phyloP scores from a whole-genome alignment of 805 yeast genomes.

The Schizosaccharomyces octosporus region DNA sequence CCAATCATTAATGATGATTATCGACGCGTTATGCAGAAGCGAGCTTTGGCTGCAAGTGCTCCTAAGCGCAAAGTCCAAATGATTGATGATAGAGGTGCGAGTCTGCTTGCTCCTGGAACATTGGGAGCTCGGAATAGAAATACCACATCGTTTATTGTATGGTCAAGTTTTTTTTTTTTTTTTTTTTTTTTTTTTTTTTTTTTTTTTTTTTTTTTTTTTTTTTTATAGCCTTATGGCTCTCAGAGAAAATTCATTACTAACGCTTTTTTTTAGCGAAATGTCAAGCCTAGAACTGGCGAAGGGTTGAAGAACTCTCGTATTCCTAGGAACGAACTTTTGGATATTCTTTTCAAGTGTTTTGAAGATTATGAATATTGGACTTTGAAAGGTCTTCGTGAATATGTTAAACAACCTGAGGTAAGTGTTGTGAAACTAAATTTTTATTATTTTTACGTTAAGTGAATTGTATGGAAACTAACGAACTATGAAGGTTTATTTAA shows the following conservation, averaged over 20 bases:
- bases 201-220: not conserved
- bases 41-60: not conserved
- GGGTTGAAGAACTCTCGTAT: slow-evolving; percentile 30
- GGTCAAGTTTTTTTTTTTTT: not conserved
- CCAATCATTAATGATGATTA: slow-evolving; percentile 20
- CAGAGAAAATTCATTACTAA: not conserved
- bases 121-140: not conserved
- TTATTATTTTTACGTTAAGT: not conserved
- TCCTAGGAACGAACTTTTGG: slow-evolving; percentile 79
- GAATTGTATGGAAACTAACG: not conserved
- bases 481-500: slow-evolving; percentile 32
- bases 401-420: slow-evolving; percentile 80
- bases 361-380: slow-evolving; percentile 95
- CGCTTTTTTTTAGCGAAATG: not conserved
- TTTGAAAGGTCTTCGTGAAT: slow-evolving; percentile 73
- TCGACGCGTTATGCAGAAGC: slow-evolving; percentile 2
- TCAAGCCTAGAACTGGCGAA: not conserved
- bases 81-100: slow-evolving; percentile 1
- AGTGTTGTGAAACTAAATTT: not conserved
- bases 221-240: not conserved
- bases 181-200: not conserved
- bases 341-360: slow-evolving; percentile 63
- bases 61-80: slow-evolving; percentile 1
- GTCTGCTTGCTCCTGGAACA: slow-evolving; percentile 1
- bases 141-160: not conserved